Percentiles rank a stretch among this genome's conserved stretches.
Conservation (phyloP, 805 yeast genomes). For the Zygotorulaspora chibaensis region DNA sequence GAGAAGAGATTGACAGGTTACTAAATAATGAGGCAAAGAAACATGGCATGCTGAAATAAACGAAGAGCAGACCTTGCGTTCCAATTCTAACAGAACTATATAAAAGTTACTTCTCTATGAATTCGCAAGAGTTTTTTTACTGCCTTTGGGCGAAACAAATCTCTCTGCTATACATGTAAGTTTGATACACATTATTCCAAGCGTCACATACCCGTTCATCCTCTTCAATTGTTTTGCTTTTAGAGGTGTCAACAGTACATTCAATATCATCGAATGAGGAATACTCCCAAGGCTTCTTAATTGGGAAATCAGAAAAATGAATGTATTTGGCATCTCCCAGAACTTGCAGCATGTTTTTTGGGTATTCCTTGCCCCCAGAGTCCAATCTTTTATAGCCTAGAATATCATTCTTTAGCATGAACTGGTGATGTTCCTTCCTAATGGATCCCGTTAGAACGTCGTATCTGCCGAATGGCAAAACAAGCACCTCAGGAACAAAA, state of each 20-base stretch:
- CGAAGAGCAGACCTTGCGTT: neutral
- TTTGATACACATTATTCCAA: constrained; percentile 26
- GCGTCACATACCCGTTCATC: constrained; percentile 20
- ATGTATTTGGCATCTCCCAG: constrained; percentile 41
- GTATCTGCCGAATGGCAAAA: constrained; percentile 32
- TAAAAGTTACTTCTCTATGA: neutral
- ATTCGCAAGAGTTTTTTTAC: neutral
- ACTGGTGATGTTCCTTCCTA: constrained; percentile 21
- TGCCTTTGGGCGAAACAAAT: constrained; percentile 15
- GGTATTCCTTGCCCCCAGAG: constrained; percentile 16
- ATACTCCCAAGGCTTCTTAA: constrained; percentile 60
- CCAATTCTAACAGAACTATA: neutral
- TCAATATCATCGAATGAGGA: constrained; percentile 17
- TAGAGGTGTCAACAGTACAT: constrained; percentile 17
- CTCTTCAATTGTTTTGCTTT: constrained; percentile 9
- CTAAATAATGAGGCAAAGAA: constrained; percentile 61
- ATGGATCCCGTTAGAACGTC: constrained; percentile 32
- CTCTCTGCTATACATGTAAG: constrained; percentile 16
- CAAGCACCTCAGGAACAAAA: constrained; percentile 28
- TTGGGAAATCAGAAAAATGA: constrained; percentile 64
- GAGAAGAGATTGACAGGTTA: constrained; percentile 71
- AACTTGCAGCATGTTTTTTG: constrained; percentile 19
- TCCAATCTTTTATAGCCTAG: constrained; percentile 28
- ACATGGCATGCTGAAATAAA: constrained; percentile 30
- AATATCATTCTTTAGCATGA: constrained; percentile 25